Percentiles rank a stretch among this genome's conserved stretches.
phyloP scores from a whole-genome alignment of 169 alveolate species.

The Eimeria praecox region DNA sequence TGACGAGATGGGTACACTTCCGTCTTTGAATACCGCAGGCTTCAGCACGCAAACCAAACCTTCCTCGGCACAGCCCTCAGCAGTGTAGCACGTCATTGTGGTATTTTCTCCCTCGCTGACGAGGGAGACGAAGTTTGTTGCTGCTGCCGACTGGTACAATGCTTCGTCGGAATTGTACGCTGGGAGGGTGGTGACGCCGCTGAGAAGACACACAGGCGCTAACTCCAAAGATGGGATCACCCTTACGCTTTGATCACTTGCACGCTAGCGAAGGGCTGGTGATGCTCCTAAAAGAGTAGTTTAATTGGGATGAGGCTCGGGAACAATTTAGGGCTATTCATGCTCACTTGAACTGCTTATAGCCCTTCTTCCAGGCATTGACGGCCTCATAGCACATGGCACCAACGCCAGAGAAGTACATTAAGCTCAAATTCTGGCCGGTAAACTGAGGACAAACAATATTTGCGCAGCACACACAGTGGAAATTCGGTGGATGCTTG shows the following conservation, averaged over 20 bases:
- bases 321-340: background rate
- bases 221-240: background rate
- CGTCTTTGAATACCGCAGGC: background rate
- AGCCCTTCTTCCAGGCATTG: constrained; percentile 28
- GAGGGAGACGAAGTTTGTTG: constrained; percentile 59
- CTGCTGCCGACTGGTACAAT: constrained; percentile 7
- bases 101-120: constrained; percentile 10
- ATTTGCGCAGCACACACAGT: background rate
- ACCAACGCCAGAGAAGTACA: constrained; percentile 19
- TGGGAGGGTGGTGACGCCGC: constrained; percentile 34
- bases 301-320: background rate
- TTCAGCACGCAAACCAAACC: constrained; percentile 53
- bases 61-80: background rate
- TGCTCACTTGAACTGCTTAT: constrained; percentile 5
- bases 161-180: background rate
- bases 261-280: background rate
- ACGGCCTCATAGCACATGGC: constrained; percentile 13
- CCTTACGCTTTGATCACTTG: background rate
- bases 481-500: background rate
- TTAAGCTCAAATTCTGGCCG: background rate
- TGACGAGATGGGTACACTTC: constrained; percentile 23
- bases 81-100: constrained; percentile 35
- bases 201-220: background rate
- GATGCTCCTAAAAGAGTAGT: background rate
- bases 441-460: background rate